phyloP scores from a whole-genome alignment of 345 rosid species.

The Populus davidiana region DNA sequence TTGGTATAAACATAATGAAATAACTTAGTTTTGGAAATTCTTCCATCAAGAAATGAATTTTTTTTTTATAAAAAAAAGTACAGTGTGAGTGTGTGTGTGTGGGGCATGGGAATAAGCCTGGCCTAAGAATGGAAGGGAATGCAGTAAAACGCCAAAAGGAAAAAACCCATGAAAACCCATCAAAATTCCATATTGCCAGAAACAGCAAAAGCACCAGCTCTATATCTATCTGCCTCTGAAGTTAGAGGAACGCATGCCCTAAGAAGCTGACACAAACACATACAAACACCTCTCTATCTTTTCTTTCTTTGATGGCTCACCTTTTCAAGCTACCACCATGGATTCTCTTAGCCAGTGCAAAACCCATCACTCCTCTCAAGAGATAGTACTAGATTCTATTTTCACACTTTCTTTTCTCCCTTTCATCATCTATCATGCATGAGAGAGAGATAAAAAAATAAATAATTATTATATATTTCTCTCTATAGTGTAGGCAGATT shows the following conservation, averaged over 20 bases:
- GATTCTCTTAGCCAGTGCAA: conserved; percentile 49
- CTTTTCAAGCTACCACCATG: conserved; percentile 54
- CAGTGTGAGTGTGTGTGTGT: no score
- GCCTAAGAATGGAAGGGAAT: conserved; percentile 4
- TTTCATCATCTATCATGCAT: conserved; percentile 9
- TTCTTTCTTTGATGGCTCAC: conserved; percentile 32
- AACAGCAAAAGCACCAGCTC: conserved; percentile 6
- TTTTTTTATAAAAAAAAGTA: neutral
- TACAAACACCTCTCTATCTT: neutral
- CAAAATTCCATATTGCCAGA: conserved; percentile 14
- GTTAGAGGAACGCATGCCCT: conserved; percentile 39
- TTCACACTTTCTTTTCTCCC: conserved; percentile 10
- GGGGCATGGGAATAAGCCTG: neutral
- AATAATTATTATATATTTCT: neutral
- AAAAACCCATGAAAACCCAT: conserved; percentile 9
- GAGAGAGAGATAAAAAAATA: neutral
- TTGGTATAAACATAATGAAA: no score
- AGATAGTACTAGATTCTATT: conserved; percentile 46
- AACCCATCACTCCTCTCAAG: conserved; percentile 50
- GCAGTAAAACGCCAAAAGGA: conserved; percentile 34
- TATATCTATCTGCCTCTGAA: neutral
- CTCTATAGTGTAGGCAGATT: neutral
- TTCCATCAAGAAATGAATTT: neutral
- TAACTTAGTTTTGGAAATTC: neutral
- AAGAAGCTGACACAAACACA: conserved; percentile 36